phyloP scores from a whole-genome alignment of 768 basidiomycete genomes.

The Austroboletus eburneus region DNA sequence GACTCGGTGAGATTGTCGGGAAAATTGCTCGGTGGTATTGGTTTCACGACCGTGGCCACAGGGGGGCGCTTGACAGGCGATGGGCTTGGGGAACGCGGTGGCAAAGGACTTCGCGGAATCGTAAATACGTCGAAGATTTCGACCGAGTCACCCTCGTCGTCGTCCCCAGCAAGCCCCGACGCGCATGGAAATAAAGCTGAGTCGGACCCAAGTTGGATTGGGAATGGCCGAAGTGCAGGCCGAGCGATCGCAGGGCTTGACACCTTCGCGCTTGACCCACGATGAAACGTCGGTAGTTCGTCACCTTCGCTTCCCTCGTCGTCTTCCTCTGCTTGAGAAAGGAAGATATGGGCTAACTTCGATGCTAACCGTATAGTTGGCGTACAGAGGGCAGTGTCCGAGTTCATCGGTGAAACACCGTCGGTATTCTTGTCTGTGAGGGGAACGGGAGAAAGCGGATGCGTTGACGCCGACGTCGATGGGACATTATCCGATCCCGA shows the following conservation, averaged over 20 bases:
- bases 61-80: slow-evolving; percentile 2
- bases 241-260: slow-evolving; percentile 25
- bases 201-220: slow-evolving; percentile 17
- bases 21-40: slow-evolving; percentile 2
- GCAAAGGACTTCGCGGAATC: slow-evolving; percentile 17
- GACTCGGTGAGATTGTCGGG: slow-evolving; percentile 11
- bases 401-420: neutral
- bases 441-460: neutral
- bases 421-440: neutral
- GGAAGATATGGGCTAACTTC: slow-evolving; percentile 12
- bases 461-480: neutral
- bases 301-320: slow-evolving; percentile 9
- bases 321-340: slow-evolving; percentile 5
- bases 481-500: slow-evolving; percentile 1
- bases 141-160: slow-evolving; percentile 4
- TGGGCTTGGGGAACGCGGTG: slow-evolving; percentile 20
- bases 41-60: neutral
- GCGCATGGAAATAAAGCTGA: neutral
- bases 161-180: neutral
- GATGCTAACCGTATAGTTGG: slow-evolving; percentile 3
- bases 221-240: slow-evolving; percentile 23
- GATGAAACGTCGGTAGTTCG: slow-evolving; percentile 19
- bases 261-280: slow-evolving; percentile 1
- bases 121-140: slow-evolving; percentile 21
- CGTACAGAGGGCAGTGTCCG: neutral